Base-by-base conservation (phyloP, 768 basidiomycete genomes). In the Tricholomella constricta region DNA sequence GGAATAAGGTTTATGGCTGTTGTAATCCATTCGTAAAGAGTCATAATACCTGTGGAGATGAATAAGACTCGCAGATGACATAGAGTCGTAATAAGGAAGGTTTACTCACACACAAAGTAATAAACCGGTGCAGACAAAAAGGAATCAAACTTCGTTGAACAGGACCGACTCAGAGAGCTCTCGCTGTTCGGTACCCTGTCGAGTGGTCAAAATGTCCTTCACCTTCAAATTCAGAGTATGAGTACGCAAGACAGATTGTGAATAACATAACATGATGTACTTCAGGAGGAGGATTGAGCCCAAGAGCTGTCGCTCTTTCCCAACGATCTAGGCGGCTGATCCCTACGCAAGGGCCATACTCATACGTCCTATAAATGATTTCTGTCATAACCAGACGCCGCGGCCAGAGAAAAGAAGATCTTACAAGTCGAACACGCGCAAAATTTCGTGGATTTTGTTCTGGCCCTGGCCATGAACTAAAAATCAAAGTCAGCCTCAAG, bases 291-390 rank as follows among this genome's bases (percentile, higher is more conserved):
- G 94, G 95, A 42, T 86, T 77, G 17, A 97, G 72, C 2, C 92
- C 92, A 40, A 95, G 75, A 9, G 78, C 77, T 23, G 85, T 67
- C 0, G 95, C 95, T 44, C 94, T 78, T 63, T 94, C 82, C 92
- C 94, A 98, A 34, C 95, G 78, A 56, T 94, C 84, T 12, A 96
- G 70, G 25, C 94, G 83, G n/a, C 84, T 81, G 48, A 91, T 78
- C 0, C 91, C 89, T 19, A 86, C 72, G 58, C 86, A 91, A 2
- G 91, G 91, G 0, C 91, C 92, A 63, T 85, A 94, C 58, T 90
- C 83, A 51, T 86, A 88, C 2, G 85, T 81, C 65, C 89, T 91
- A 43, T 8, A 22, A 12, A 19, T 47, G 10, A 11, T 35, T 12
- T 40, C 27, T n/a, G 51, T 40, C 51, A 64, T 42, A 58, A 41